Conservation (phyloP, 2,329 filamentous ascomycete species). For the Colletotrichum sojae region DNA sequence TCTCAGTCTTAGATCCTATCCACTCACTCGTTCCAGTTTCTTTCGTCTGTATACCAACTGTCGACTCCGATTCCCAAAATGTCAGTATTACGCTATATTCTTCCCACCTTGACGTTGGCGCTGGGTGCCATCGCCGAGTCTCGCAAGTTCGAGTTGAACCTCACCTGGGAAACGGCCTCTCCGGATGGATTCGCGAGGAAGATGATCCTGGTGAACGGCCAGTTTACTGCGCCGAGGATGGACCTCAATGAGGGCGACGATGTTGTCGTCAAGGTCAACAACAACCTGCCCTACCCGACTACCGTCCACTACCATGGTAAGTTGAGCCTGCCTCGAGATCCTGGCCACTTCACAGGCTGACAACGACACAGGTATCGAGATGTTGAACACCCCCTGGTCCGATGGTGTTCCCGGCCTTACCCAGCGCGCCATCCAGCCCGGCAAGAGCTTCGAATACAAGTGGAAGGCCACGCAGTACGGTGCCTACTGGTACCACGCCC, state of each 20-base stretch:
- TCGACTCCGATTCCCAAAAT: conserved; percentile 1
- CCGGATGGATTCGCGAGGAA: conserved; percentile 61
- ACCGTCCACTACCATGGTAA: conserved; percentile 66
- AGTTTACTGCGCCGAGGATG: conserved; percentile 74
- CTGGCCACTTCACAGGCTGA: conserved; percentile 14
- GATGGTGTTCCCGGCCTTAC: conserved; percentile 72
- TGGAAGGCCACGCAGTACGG: conserved; percentile 71
- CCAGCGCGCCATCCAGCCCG: conserved; percentile 66
- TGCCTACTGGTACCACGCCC: conserved; percentile 74
- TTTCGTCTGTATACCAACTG: conserved; percentile 29
- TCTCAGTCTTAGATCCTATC: conserved; percentile 38
- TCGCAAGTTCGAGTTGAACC: conserved; percentile 45
- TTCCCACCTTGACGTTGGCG: conserved; percentile 39
- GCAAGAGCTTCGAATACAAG: conserved; percentile 63
- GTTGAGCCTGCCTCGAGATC: background rate
- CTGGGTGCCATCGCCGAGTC: conserved; percentile 37
- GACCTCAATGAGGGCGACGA: conserved; percentile 66
- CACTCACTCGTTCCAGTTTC: conserved; percentile 36
- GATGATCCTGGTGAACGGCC: conserved; percentile 69
- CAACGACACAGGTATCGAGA: conserved; percentile 47
- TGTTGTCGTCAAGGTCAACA: conserved; percentile 60
- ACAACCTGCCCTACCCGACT: conserved; percentile 62
- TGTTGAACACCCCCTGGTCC: conserved; percentile 66
- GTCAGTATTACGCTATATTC: conserved; percentile 39
- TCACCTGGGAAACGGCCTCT: conserved; percentile 55